Evolutionary conservation across 1,284 basidiomycete species (phyloP).

Genomic region (Somion occarium): DNA sequence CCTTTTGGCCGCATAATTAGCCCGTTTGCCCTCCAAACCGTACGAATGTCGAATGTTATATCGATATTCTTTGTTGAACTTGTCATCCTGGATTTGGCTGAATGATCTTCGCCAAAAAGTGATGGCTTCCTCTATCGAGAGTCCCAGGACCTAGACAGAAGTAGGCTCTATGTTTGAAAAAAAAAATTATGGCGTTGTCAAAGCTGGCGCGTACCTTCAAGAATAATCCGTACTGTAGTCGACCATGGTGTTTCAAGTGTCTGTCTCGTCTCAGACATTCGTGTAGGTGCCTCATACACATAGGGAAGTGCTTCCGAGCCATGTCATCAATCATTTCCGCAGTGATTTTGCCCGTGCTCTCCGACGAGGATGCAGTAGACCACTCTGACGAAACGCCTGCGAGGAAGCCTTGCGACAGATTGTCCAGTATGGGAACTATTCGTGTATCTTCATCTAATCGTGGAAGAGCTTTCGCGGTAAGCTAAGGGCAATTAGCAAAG

Average conservation of each 20-base stretch:
- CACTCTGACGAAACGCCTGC: constrained; percentile 88
- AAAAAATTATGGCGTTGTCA: background rate
- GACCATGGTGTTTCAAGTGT: constrained; percentile 91
- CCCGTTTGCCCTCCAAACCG: constrained; percentile 91
- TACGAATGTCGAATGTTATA: constrained; percentile 98
- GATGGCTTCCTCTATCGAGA: constrained; percentile 94
- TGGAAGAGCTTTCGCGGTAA: constrained; percentile 85
- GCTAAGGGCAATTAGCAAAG: constrained; percentile 35
- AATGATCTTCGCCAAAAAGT: constrained; percentile 93
- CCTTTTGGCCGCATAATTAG: constrained; percentile 94
- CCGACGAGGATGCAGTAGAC: constrained; percentile 46
- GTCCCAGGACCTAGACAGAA: constrained; percentile 71
- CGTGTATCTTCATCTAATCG: constrained; percentile 96
- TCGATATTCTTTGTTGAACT: constrained; percentile 97
- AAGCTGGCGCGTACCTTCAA: constrained; percentile 63
- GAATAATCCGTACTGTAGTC: constrained; percentile 92
- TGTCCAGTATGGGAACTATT: constrained; percentile 85
- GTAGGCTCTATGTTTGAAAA: constrained; percentile 7
- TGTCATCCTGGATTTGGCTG: constrained; percentile 79
- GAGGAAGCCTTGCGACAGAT: constrained; percentile 92
- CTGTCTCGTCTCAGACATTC: constrained; percentile 72
- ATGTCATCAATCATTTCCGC: constrained; percentile 94
- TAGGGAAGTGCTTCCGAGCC: constrained; percentile 86
- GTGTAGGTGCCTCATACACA: constrained; percentile 95
- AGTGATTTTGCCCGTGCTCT: constrained; percentile 64